phyloP scores from a whole-genome alignment of 2,329 filamentous ascomycete genomes.

The Fusarium incarnatum region DNA sequence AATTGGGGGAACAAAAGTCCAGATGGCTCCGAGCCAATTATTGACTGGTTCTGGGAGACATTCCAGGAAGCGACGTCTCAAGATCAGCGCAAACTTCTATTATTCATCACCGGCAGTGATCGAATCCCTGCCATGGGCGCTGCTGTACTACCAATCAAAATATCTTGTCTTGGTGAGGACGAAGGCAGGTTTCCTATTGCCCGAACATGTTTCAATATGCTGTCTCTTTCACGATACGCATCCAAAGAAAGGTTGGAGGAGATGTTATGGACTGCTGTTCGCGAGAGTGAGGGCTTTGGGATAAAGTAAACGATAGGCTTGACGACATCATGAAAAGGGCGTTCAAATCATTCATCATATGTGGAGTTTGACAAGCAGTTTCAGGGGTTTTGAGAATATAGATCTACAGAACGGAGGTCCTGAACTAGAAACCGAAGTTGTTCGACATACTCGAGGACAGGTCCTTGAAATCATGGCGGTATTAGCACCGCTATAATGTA shows the following conservation, averaged over 20 bases:
- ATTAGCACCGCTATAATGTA: not conserved
- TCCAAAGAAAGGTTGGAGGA: constrained; percentile 74
- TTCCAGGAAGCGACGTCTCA: constrained; percentile 73
- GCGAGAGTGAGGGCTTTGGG: constrained; percentile 91
- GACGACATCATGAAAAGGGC: constrained; percentile 35
- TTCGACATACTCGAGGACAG: not conserved
- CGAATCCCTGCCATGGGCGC: constrained; percentile 90
- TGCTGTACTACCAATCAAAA: constrained; percentile 79
- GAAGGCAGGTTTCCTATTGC: constrained; percentile 82
- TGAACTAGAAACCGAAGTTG: constrained; percentile 5
- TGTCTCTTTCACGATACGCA: constrained; percentile 80
- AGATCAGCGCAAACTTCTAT: constrained; percentile 81
- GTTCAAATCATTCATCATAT: constrained; percentile 28
- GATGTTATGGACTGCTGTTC: constrained; percentile 86
- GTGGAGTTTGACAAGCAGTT: constrained; percentile 34
- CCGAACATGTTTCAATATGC: constrained; percentile 89
- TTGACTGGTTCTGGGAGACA: constrained; percentile 90
- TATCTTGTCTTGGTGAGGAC: constrained; percentile 82
- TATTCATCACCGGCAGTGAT: constrained; percentile 91
- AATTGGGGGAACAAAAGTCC: constrained; percentile 75
- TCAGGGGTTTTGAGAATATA: constrained; percentile 12
- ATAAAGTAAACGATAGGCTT: constrained; percentile 69
- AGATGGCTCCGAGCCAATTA: constrained; percentile 71
- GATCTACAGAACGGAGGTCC: constrained; percentile 15
- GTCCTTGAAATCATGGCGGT: not conserved